phyloP scores from a whole-genome alignment of 179 eudicot genomes.

The Drosera spatulata region DNA sequence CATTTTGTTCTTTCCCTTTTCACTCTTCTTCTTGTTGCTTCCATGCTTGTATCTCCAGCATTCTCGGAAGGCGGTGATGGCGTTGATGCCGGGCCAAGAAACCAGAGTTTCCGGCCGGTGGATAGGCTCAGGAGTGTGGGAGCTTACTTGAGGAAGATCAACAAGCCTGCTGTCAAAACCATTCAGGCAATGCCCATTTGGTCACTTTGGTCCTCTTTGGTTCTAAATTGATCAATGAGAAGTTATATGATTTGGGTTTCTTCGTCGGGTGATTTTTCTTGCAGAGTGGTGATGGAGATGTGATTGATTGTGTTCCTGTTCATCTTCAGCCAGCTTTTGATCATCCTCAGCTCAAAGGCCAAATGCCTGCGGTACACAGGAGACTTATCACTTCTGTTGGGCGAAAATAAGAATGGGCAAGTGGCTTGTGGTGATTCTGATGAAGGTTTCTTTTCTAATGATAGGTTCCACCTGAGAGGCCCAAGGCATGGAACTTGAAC shows the following conservation, averaged over 20 bases:
- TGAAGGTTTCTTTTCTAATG: not conserved
- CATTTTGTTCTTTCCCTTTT: no score
- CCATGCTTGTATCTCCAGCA: no score
- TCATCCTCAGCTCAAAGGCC: slow-evolving; percentile 65
- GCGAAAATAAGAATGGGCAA: not conserved
- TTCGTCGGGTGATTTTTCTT: not conserved
- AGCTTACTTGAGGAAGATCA: slow-evolving; percentile 30
- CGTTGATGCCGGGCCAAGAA: slow-evolving; percentile 5
- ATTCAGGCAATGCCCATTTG: slow-evolving; percentile 22
- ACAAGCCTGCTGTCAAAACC: slow-evolving; percentile 35
- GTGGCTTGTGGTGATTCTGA: not conserved
- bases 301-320: slow-evolving; percentile 60
- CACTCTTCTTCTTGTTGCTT: no score
- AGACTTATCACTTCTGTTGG: not conserved
- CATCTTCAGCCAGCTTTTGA: slow-evolving; percentile 86
- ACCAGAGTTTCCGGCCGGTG: slow-evolving; percentile 17
- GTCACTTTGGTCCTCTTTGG: no score
- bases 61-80: no score
- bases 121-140: slow-evolving; percentile 23
- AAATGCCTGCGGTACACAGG: slow-evolving; percentile 54
- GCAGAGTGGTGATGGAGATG: slow-evolving; percentile 91
- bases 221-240: no score
- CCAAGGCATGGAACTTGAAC: slow-evolving; percentile 23
- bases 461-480: slow-evolving; percentile 81
- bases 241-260: slow-evolving; percentile 2